A percentile compares a stretch with the other conserved stretches of the same genome.
Evolutionary conservation across 148 eudicot species (phyloP).

Genomic region (Camellia lanceoleosa): DNA sequence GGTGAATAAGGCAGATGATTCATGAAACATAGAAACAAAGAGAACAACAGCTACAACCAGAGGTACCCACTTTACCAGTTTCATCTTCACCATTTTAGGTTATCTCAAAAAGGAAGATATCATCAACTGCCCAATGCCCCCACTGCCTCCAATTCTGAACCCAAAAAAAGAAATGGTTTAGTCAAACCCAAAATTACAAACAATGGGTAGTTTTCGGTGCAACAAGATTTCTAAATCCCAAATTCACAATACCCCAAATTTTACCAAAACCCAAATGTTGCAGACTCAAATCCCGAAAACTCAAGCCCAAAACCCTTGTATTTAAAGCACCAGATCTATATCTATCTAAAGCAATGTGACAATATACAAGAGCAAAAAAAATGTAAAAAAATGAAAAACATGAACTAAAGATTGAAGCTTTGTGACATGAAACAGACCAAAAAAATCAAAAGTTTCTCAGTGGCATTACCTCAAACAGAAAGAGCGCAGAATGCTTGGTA

Average conservation of each 20-base stretch:
- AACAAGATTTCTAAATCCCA: conserved; percentile 10
- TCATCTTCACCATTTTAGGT: conserved; percentile 21
- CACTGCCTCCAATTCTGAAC: not conserved
- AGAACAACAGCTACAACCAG: conserved; percentile 33
- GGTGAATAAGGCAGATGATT: conserved; percentile 42
- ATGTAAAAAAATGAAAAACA: not conserved
- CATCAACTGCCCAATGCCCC: not conserved
- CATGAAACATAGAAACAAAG: conserved; percentile 28
- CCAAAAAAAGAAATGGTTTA: not conserved
- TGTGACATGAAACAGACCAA: not conserved
- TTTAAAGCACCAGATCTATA: conserved; percentile 27
- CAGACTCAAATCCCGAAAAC: conserved; percentile 20
- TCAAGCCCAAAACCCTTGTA: not conserved
- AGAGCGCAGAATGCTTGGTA: not conserved
- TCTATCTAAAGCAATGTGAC: conserved; percentile 21
- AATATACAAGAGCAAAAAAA: not conserved
- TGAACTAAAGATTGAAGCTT: conserved; percentile 16
- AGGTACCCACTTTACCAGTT: conserved; percentile 31
- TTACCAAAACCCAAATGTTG: not conserved
- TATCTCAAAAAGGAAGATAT: no score
- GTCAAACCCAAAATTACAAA: not conserved
- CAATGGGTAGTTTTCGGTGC: not conserved
- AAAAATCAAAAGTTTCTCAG: conserved; percentile 14
- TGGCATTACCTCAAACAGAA: conserved; percentile 29
- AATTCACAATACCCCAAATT: conserved; percentile 10